Conservation (phyloP, 352 stramenopile genomes). For the Globisporangium cederbergense region DNA sequence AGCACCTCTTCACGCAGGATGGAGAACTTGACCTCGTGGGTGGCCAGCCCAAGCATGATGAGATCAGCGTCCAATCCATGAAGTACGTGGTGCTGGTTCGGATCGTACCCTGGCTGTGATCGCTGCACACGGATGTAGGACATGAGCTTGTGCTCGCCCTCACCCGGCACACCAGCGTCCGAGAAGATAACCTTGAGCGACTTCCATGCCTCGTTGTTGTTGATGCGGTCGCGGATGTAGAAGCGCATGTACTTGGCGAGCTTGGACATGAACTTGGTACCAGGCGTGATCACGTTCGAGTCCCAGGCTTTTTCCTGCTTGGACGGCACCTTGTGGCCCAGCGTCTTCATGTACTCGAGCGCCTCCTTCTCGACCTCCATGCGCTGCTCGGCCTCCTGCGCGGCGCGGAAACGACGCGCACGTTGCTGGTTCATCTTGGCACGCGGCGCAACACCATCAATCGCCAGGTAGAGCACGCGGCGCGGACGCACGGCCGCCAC, state of each 20-base stretch:
- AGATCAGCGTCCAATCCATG: slow-evolving; percentile 99
- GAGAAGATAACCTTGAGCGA: slow-evolving; percentile 96
- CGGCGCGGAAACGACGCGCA: slow-evolving; percentile 93
- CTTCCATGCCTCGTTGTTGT: slow-evolving; percentile 93
- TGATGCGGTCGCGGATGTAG: slow-evolving; percentile 94
- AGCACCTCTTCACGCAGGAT: slow-evolving; percentile 96
- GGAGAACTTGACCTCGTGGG: slow-evolving; percentile 98
- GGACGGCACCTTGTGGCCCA: slow-evolving; percentile 77
- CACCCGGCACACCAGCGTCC: slow-evolving; percentile 95
- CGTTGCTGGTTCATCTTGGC: slow-evolving; percentile 99
- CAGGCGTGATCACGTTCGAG: slow-evolving; percentile 99
- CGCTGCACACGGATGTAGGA: slow-evolving; percentile 94
- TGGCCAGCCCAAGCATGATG: slow-evolving; percentile 99
- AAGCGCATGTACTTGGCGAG: slow-evolving; percentile 89
- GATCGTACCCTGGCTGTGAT: slow-evolving; percentile 94
- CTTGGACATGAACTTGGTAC: slow-evolving; percentile 97
- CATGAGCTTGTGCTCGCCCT: slow-evolving; percentile 99
- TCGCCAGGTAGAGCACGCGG: slow-evolving; percentile 96
- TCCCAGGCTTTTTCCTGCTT: slow-evolving; percentile 93
- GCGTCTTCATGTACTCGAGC: slow-evolving; percentile 88
- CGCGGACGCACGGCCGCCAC: slow-evolving; percentile 93
- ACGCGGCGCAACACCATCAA: slow-evolving; percentile 97
- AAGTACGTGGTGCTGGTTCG: slow-evolving; percentile 96
- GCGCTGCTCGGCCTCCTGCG: slow-evolving; percentile 94
- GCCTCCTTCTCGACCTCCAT: slow-evolving; percentile 92